Percentiles rank a stretch among this genome's conserved stretches.
These are phyloP conservation scores for Cutaneotrichosporon dermatis DNA, from an alignment of 1,284 basidiomycete genomes.

Conservation along the genomic window DNA sequence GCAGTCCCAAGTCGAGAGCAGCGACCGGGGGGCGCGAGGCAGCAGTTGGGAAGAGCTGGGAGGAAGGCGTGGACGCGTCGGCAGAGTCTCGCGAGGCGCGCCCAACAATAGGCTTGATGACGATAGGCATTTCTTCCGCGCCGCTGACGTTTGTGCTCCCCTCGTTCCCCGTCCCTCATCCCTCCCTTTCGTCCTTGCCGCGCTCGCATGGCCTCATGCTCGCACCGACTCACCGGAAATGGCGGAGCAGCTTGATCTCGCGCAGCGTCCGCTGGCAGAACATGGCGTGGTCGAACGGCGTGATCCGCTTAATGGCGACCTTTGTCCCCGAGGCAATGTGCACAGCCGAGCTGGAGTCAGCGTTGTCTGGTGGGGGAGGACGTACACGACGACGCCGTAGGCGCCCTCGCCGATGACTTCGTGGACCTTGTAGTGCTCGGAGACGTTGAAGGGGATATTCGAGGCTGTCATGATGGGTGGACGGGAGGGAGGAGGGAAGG, in stretches of 20 bases:
- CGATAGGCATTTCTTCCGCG: too few relatives aligned
- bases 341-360: slow-evolving; percentile 61
- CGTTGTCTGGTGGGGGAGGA: not conserved
- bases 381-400: slow-evolving; percentile 68
- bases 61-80: too few relatives aligned
- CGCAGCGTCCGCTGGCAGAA: slow-evolving; percentile 80
- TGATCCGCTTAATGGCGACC: slow-evolving; percentile 87
- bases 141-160: too few relatives aligned
- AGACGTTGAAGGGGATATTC: slow-evolving; percentile 36
- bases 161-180: too few relatives aligned
- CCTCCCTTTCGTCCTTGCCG: too few relatives aligned
- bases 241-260: slow-evolving; percentile 84
- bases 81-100: too few relatives aligned
- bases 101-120: too few relatives aligned
- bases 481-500: not conserved
- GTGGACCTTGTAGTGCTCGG: slow-evolving; percentile 73
- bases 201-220: too few relatives aligned
- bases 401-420: slow-evolving; percentile 88
- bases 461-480: slow-evolving; percentile 17
- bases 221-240: slow-evolving; percentile 55
- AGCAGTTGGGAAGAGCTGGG: too few relatives aligned
- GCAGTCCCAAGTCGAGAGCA: too few relatives aligned
- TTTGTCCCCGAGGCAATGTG: slow-evolving; percentile 74
- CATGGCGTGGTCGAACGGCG: slow-evolving; percentile 89
- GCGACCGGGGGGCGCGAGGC: too few relatives aligned